Evolutionary conservation across 352 stramenopile genomes (phyloP), one percentile per base, ranked within the genome.

Genomic region (Elongisporangium senticosum): DNA sequence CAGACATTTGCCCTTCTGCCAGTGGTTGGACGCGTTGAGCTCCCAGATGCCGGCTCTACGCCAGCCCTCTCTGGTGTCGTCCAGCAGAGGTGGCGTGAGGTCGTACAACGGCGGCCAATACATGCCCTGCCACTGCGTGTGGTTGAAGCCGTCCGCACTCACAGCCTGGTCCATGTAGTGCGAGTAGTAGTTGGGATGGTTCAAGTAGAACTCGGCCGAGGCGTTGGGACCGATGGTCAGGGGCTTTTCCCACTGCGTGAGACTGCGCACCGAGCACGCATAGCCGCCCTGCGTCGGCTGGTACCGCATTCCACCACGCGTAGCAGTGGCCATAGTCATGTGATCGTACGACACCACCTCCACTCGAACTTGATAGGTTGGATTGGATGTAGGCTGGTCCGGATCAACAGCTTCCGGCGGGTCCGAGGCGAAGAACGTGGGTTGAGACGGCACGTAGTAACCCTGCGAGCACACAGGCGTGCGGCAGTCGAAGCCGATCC

Each of bases 111-210:
- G 86, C 33, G 91, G 83, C 86, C 94, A 98, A 33, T 75, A 77
- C 91, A 98, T 98, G 22, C 69, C 69, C 20, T 74, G 62, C 92
- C 93, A 98, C 21, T 87, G 68, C 4, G 92, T 97, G 67, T 98
- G 93, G 49, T 79, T 83, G 19, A 80, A 65, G 22, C 81, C 85
- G 68, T 98, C 90, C 21, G 63, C 69, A 51, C 90, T 90, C 51
- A 82, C 55, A 26, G 69, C 74, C 56, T 68, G 75, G 75, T 98
- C 86, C 96, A 99, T 99, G 69, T 98, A 98, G 14, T 76, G 83
- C 14, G 92, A 98, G 57, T 96, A 98, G 58, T 98, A 99, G 72
- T 99, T 99, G 3, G 96, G 91, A 63, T 98, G 92, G 54, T 98
- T 70, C 28, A 95, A 93, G 55, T 98, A 85, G 49, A 72, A 87